Percentiles rank a stretch among this genome's conserved stretches.
These are phyloP conservation scores for Coemansia sp. DNA, from an alignment of 192 early-diverging fungal genomes.

Conservation along the genomic window DNA sequence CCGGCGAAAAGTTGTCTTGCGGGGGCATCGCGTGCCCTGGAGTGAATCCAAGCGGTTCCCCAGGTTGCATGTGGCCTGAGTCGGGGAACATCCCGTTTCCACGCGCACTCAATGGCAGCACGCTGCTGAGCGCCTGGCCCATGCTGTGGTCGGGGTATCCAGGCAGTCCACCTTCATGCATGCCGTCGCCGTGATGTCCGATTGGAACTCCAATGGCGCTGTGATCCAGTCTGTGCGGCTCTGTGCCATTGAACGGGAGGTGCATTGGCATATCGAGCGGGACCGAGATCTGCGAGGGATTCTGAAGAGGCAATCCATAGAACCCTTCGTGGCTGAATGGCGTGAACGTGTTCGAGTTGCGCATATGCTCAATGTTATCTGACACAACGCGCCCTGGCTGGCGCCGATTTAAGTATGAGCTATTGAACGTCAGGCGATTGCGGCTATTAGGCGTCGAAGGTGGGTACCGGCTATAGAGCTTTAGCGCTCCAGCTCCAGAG, in stretches of 20 bases:
- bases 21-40: constrained; percentile 4
- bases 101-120: constrained; percentile 23
- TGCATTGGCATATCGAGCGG: constrained; percentile 26
- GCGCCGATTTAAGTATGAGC: constrained; percentile 33
- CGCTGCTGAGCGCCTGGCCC: constrained; percentile 22
- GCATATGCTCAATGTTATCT: constrained; percentile 34
- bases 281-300: constrained; percentile 43
- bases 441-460: constrained; percentile 15
- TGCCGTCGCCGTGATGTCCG: constrained; percentile 9
- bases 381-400: constrained; percentile 38
- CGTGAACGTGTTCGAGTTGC: constrained; percentile 22
- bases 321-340: constrained; percentile 20
- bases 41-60: constrained; percentile 6
- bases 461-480: constrained; percentile 12
- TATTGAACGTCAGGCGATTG: constrained; percentile 41
- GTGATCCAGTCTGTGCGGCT: constrained; percentile 14
- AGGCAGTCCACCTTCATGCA: neutral
- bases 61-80: constrained; percentile 12
- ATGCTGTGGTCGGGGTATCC: neutral
- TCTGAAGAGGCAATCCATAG: constrained; percentile 41
- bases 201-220: constrained; percentile 45
- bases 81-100: constrained; percentile 15
- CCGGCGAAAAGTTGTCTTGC: neutral
- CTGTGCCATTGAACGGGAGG: constrained; percentile 9
- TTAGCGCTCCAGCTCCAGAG: constrained; percentile 13